These are phyloP conservation scores for Fusarium nelsonii DNA, from an alignment of 2,329 filamentous ascomycete species.

Conservation along the genomic window DNA sequence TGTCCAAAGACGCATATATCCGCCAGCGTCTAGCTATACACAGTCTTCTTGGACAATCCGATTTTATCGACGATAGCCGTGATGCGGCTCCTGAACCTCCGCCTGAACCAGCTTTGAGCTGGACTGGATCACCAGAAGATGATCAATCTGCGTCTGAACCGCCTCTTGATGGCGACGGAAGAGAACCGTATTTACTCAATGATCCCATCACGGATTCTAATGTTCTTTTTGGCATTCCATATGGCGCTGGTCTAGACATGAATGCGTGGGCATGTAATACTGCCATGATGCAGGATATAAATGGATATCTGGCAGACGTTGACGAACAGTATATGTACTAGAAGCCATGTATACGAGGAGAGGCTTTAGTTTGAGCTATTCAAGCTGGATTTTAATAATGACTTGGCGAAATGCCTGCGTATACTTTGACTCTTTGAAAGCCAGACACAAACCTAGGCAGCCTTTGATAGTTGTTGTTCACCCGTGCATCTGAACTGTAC, in stretches of 20 bases:
- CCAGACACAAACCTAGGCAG: neutral
- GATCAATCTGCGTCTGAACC: slow-evolving; percentile 33
- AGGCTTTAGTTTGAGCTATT: too few relatives aligned
- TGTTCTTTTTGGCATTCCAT: slow-evolving; percentile 42
- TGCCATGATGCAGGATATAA: slow-evolving; percentile 28
- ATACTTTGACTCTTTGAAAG: neutral
- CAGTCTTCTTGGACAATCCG: slow-evolving; percentile 55
- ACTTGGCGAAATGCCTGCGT: too few relatives aligned
- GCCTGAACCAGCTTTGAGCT: slow-evolving; percentile 36
- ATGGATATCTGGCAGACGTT: slow-evolving; percentile 32
- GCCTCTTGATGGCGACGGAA: slow-evolving; percentile 20
- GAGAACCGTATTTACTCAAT: slow-evolving; percentile 17
- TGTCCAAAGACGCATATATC: slow-evolving; percentile 44
- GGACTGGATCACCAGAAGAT: slow-evolving; percentile 44
- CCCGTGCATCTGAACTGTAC: neutral
- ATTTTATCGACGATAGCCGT: slow-evolving; percentile 56
- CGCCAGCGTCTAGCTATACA: slow-evolving; percentile 55
- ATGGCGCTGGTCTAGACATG: slow-evolving; percentile 37
- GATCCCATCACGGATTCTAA: slow-evolving; percentile 38
- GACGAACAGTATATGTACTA: slow-evolving; percentile 49
- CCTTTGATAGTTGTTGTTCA: neutral
- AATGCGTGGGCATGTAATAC: slow-evolving; percentile 41
- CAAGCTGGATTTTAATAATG: too few relatives aligned
- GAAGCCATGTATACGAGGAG: neutral
- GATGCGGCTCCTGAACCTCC: slow-evolving; percentile 47